phyloP scores from a whole-genome alignment of 306 rosid genomes.

The Geum urbanum region DNA sequence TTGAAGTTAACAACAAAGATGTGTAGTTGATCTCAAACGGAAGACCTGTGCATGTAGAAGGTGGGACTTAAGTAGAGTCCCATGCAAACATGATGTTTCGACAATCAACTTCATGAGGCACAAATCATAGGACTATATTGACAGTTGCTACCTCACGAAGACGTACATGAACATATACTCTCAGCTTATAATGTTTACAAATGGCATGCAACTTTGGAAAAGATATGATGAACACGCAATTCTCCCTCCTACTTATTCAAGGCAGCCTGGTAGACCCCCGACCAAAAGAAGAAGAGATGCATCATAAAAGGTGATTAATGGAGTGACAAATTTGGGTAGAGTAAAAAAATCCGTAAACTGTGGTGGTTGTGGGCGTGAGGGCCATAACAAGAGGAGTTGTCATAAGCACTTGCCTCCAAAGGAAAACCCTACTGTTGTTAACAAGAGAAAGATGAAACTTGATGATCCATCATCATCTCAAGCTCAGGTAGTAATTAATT shows the following conservation, averaged over 20 bases:
- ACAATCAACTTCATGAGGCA: not conserved
- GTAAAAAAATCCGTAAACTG: not conserved
- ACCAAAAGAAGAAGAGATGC: not conserved
- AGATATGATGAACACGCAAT: not conserved
- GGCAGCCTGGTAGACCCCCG: too few species aligned
- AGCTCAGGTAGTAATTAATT: too few species aligned
- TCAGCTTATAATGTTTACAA: not conserved
- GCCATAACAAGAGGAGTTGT: not conserved
- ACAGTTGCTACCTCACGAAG: not conserved
- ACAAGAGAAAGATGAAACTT: too few species aligned
- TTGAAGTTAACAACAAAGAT: not conserved
- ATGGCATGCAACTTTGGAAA: not conserved
- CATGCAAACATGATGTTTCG: not conserved
- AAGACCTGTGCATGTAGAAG: not conserved
- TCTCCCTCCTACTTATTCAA: not conserved
- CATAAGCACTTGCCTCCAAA: not conserved
- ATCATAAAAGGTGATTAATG: not conserved
- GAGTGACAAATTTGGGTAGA: not conserved
- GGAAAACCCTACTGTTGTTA: not conserved
- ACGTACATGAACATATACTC: not conserved
- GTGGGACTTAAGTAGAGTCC: not conserved
- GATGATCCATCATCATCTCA: too few species aligned
- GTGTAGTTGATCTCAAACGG: not conserved
- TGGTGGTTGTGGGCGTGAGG: not conserved
- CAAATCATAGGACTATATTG: not conserved